phyloP scores from a whole-genome alignment of 2,329 filamentous ascomycete species.

The Colletotrichum cordylinicola region DNA sequence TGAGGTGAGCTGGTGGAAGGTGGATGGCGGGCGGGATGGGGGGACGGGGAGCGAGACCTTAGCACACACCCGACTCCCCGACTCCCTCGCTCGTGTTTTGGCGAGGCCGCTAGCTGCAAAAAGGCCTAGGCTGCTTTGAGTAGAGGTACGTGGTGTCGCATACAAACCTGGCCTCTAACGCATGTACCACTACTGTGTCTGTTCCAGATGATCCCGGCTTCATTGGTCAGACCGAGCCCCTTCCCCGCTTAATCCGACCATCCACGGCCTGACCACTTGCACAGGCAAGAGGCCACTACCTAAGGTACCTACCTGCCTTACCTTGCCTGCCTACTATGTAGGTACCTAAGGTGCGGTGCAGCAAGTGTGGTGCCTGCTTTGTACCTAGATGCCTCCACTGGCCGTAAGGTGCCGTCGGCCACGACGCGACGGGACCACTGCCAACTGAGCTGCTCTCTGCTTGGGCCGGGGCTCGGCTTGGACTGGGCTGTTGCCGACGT shows the following conservation, averaged over 20 bases:
- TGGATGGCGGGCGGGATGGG: background rate
- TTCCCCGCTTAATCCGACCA: conserved; percentile 21
- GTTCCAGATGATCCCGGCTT: background rate
- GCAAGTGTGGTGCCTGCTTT: background rate
- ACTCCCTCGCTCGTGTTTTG: conserved; percentile 20
- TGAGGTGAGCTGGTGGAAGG: background rate
- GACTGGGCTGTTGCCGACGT: background rate
- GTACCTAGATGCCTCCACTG: background rate
- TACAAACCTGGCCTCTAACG: conserved; percentile 5
- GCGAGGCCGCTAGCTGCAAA: background rate
- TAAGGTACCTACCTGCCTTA: background rate
- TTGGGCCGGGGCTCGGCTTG: background rate
- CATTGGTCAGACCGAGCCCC: conserved; percentile 9
- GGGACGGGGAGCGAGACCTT: background rate
- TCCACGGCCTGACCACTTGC: background rate
- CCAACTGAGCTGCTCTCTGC: background rate
- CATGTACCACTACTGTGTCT: conserved; percentile 16
- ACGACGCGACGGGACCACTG: background rate
- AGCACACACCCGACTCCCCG: conserved; percentile 4
- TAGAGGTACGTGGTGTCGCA: conserved; percentile 14
- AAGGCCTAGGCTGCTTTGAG: background rate
- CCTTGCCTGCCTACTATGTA: no score
- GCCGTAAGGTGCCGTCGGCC: background rate
- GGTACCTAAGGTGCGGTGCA: background rate
- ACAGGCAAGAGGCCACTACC: background rate